Base-by-base conservation (phyloP, 73 alveolate species). In the Diophrys appendiculata region DNA sequence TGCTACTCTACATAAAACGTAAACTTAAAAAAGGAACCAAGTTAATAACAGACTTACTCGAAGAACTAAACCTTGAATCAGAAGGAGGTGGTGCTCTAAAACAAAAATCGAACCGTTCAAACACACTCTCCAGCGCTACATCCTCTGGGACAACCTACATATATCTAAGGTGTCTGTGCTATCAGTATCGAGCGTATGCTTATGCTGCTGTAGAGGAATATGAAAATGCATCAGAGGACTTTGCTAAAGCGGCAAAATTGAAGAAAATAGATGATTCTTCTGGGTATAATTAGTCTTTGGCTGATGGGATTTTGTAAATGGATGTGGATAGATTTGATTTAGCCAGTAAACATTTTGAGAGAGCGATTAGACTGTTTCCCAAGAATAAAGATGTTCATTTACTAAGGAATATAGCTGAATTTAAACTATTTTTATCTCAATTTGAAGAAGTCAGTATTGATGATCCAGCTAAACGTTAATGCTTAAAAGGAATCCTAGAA, bases 1-100 rank as follows among this genome's bases (percentile, higher is more conserved):
- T 89, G 2, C 86, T 89, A 0, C 79, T 73, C 69, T 69, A 88
- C 52, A 91, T 91, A 81, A 91, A 91, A 72, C 79, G 97, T 54
- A 91, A 91, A 79, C 76, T 76, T 29, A 88, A 91, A 74, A 93
- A 91, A 70, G 97, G 97, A 56, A 88, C 89, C 25, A 75, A 78
- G 25, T 52, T 78, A 24, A 56, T 91, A 11, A 91, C 94, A 2
- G 87, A 86, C 1, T 87, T 91, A 0, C 65, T 91, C 8, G 76
- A 85, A 3, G 35, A 18, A 24, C 53, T 67, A 25, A 67, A 25
- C 31, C 11, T 5, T 33, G 73, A 24, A 70, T 32, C 33, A 1
- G 78, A 35, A 27, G 71, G 77, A 30, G 69, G 77, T 67, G 29
- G 35, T 22, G 32, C 54, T 52, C 26, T 75, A 52, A n/a, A 30